Evolutionary conservation across 2,329 filamentous ascomycete species (phyloP), one percentile per base, ranked within the genome.

Genomic region (Nannizziopsis barbatae): DNA sequence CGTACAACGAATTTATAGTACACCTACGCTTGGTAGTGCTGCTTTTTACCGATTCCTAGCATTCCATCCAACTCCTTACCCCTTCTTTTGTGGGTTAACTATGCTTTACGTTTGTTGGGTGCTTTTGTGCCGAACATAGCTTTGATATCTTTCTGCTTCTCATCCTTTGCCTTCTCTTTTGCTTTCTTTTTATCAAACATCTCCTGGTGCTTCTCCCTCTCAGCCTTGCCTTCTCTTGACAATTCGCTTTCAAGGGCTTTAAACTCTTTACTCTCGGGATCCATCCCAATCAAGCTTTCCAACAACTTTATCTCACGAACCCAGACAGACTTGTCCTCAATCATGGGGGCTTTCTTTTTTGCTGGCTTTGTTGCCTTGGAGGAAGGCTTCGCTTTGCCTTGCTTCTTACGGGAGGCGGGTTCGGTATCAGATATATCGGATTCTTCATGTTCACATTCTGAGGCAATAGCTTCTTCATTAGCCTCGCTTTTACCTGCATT

Each of bases 251-350:
- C 86, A 45, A 86, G 66, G 10, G 71, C 65, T 56, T 66, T 70
- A 62, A 95, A 95, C 57, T 85, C 81, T 7, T 81, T 73, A n/a
- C 77, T 73, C 32, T 87, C 83, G 0, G 78, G 63, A 62, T 95
- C 84, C 78, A 89, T 86, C 6, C 82, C 90, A 36, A 95, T 83
- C 44, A 98, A 71, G 40, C 80, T 80, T 68, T 98, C 92, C 4
- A 98, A 75, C 54, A 96, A 71, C 71, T 95, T 95, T 67, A 98
- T 96, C 70, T 98, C 92, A 40, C 81, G 75, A 1, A 89, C 88
- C 89, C 90, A 96, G 12, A 95, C 75, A 46, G 77, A 72, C 64
- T 82, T 86, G 64, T 95, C 87, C 60, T 94, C 84, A 33, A 81
- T 65, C 22, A 74, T 73, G 3, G 22, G 22, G 7, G 7, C 4